phyloP scores from a whole-genome alignment of 2,329 filamentous ascomycete species.

The Coleophoma crateriformis region DNA sequence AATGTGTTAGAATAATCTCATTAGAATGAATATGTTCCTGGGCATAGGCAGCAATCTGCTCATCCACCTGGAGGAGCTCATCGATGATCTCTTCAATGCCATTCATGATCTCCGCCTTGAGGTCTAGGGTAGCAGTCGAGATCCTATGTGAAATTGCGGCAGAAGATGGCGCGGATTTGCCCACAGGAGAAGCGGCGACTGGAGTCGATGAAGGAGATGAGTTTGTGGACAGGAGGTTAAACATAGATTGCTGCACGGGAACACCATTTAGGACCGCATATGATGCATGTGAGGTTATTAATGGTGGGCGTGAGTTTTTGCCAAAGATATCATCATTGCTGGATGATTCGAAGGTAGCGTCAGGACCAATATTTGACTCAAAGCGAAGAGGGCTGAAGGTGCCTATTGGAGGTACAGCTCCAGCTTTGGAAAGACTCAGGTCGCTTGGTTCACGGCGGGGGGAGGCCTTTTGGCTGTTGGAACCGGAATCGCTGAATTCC shows the following conservation, averaged over 20 bases:
- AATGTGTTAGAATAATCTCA: constrained; percentile 86
- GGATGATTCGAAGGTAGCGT: constrained; percentile 10
- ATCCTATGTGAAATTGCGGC: constrained; percentile 22
- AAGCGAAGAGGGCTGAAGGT: constrained; percentile 21
- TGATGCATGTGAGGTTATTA: constrained; percentile 57
- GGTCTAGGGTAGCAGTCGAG: constrained; percentile 46
- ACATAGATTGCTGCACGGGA: constrained; percentile 65
- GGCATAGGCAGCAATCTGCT: constrained; percentile 83
- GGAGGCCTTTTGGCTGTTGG: constrained; percentile 22
- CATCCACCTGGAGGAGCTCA: constrained; percentile 86
- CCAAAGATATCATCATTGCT: constrained; percentile 19
- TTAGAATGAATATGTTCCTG: constrained; percentile 91
- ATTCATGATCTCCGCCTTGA: constrained; percentile 86
- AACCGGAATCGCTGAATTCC: constrained; percentile 28
- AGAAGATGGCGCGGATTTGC: constrained; percentile 20
- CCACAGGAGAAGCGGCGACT: constrained; percentile 41
- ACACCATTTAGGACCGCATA: constrained; percentile 50
- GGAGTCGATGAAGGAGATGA: constrained; percentile 50
- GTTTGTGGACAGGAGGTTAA: constrained; percentile 74
- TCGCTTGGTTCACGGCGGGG: constrained; percentile 17
- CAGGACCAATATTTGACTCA: constrained; percentile 18
- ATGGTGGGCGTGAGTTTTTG: constrained; percentile 45
- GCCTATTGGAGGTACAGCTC: constrained; percentile 7
- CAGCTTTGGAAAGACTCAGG: constrained; percentile 6
- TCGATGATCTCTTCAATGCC: constrained; percentile 96